Percentiles rank a stretch among this genome's conserved stretches.
Conservation (phyloP, 2,329 filamentous ascomycete species). For the Triangularia setosa region DNA sequence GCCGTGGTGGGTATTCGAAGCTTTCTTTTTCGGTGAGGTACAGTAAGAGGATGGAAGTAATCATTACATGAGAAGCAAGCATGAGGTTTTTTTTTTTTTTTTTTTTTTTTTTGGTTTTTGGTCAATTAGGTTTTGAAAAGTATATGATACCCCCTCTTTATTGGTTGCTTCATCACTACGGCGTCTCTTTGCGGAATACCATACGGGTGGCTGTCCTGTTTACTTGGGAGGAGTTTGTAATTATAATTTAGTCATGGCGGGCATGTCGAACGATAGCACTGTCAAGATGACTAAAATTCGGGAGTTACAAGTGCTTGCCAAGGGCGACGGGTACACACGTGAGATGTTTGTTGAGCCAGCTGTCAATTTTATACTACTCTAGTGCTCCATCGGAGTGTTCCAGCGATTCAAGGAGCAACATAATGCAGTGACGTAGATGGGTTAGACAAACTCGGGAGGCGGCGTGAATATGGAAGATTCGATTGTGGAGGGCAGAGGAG, state of each 20-base stretch:
- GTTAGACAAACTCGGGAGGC: neutral
- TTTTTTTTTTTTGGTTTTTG: neutral
- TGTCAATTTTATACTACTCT: neutral
- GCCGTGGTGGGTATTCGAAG: conserved; percentile 40
- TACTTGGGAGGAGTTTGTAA: neutral
- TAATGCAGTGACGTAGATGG: neutral
- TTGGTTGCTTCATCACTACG: neutral
- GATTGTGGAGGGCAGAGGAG: neutral
- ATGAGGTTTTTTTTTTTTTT: neutral
- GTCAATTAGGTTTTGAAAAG: conserved; percentile 9
- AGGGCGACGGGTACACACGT: neutral
- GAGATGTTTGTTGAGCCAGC: neutral
- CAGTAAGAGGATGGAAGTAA: neutral
- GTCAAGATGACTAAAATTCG: neutral
- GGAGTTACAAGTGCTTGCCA: neutral
- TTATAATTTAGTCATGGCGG: neutral
- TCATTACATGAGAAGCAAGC: neutral
- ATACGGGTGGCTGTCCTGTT: neutral
- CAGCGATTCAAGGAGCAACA: neutral
- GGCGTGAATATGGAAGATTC: neutral
- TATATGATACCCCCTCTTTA: conserved; percentile 20
- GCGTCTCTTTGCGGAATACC: neutral
- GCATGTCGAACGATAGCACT: neutral
- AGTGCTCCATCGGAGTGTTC: neutral
- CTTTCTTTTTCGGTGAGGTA: conserved; percentile 39